Percentiles rank a stretch among this genome's conserved stretches.
phyloP scores from a whole-genome alignment of 306 rosid genomes.

The Ormosia emarginata region DNA sequence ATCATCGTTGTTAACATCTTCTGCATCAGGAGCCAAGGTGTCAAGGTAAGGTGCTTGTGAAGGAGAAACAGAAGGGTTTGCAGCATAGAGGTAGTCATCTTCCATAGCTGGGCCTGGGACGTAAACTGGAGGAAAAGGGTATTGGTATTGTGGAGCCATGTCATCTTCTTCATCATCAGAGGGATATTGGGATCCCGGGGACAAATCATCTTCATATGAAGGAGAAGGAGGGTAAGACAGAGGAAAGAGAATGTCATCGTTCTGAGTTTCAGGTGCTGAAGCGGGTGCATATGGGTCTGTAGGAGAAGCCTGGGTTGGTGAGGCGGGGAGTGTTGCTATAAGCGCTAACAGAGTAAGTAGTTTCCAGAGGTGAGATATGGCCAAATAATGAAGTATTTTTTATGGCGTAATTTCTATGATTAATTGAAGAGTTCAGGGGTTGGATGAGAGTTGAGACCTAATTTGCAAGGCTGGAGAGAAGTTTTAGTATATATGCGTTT shows the following conservation, averaged over 20 bases:
- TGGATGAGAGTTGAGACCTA: not conserved
- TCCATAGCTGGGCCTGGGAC: not conserved
- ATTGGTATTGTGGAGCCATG: not conserved
- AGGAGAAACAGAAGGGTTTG: not conserved
- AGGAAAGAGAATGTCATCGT: not conserved
- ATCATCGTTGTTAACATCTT: not conserved
- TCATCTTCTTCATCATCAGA: not conserved
- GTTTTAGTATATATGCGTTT: not conserved
- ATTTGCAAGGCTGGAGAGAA: not conserved
- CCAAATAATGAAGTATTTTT: not conserved
- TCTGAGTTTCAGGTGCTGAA: not conserved
- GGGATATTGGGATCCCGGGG: not conserved
- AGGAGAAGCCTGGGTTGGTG: not conserved
- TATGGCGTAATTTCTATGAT: not conserved
- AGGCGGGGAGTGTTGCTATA: not conserved
- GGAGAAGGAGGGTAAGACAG: slow-evolving; percentile 3
- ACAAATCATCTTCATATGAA: not conserved
- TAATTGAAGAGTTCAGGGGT: not conserved
- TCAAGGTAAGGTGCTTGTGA: not conserved
- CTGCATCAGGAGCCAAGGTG: slow-evolving; percentile 4
- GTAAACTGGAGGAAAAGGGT: not conserved
- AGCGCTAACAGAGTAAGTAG: not conserved
- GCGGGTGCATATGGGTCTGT: not conserved
- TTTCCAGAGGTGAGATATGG: not conserved
- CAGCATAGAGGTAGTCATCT: not conserved